Percentiles rank a stretch among this genome's conserved stretches.
Conservation (phyloP, 257 asterid species). For the Thymus mandschuricus region DNA sequence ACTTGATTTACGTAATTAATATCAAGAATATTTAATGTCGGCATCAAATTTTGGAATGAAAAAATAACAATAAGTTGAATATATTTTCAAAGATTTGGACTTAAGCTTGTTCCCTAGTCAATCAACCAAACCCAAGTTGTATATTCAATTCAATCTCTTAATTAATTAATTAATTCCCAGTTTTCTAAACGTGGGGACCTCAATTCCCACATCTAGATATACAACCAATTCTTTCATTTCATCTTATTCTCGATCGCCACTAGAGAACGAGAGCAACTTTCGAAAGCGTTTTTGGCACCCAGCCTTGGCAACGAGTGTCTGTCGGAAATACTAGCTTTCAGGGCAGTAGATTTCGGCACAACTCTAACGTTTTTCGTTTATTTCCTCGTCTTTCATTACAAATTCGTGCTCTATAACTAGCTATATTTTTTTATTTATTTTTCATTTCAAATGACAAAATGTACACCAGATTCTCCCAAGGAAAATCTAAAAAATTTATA, state of each 20-base stretch:
- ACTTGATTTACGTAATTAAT: neutral
- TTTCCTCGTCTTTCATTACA: too few relatives aligned
- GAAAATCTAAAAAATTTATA: neutral
- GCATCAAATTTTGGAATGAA: neutral
- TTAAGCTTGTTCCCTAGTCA: neutral
- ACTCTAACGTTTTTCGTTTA: too few relatives aligned
- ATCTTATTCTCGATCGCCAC: too few relatives aligned
- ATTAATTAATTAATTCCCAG: neutral
- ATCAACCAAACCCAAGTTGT: neutral
- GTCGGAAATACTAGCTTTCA: too few relatives aligned
- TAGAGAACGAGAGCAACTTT: too few relatives aligned
- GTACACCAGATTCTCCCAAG: too few relatives aligned
- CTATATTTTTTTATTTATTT: too few relatives aligned
- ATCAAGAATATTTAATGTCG: neutral
- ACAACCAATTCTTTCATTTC: neutral
- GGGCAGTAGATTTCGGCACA: too few relatives aligned
- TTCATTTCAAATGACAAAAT: too few relatives aligned
- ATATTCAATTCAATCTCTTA: neutral
- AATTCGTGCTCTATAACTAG: too few relatives aligned
- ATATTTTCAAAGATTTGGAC: neutral
- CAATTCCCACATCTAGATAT: neutral
- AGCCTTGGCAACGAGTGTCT: too few relatives aligned
- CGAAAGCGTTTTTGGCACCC: too few relatives aligned
- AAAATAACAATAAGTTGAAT: neutral
- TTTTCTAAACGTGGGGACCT: neutral